These are phyloP conservation scores for Cryomyces minteri DNA, from an alignment of 495 filamentous ascomycete genomes.

Conservation along the genomic window DNA sequence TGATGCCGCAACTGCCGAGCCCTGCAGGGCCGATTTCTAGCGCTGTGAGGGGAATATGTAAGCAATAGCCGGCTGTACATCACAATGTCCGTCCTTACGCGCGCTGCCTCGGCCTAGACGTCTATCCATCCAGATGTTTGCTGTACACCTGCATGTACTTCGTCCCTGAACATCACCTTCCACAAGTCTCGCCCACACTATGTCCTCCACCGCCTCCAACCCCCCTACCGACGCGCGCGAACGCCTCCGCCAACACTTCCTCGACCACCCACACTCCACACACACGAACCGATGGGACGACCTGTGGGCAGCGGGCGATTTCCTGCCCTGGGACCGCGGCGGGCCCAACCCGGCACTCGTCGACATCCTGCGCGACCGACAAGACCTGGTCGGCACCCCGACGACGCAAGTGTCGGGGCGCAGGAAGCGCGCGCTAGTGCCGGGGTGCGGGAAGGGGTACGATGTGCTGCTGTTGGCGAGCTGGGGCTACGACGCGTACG, in stretches of 20 bases:
- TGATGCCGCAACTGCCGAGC: too few relatives aligned
- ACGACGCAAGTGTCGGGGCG: conserved; percentile 16
- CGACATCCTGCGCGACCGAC: conserved; percentile 34
- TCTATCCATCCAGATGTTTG: too few relatives aligned
- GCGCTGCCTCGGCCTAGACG: too few relatives aligned
- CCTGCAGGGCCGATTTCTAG: too few relatives aligned
- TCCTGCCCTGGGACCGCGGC: conserved; percentile 53
- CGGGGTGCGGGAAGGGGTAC: conserved; percentile 49
- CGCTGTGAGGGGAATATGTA: too few relatives aligned
- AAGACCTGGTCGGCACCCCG: conserved; percentile 26
- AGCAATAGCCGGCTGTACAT: too few relatives aligned
- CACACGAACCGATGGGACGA: conserved; percentile 32
- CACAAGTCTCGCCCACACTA: background rate
- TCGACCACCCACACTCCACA: background rate
- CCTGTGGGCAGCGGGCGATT: conserved; percentile 42
- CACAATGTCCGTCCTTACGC: too few relatives aligned
- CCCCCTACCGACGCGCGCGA: conserved; percentile 1
- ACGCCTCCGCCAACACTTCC: conserved; percentile 13
- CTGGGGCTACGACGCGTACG: conserved; percentile 36
- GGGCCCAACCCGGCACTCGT: conserved; percentile 46
- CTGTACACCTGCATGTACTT: too few relatives aligned
- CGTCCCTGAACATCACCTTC: too few relatives aligned
- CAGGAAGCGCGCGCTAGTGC: conserved; percentile 24
- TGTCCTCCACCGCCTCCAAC: background rate
- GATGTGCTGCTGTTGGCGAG: conserved; percentile 14